Evolutionary conservation across 805 yeast species (phyloP).

Genomic region (Starmerella gropengiesseri): DNA sequence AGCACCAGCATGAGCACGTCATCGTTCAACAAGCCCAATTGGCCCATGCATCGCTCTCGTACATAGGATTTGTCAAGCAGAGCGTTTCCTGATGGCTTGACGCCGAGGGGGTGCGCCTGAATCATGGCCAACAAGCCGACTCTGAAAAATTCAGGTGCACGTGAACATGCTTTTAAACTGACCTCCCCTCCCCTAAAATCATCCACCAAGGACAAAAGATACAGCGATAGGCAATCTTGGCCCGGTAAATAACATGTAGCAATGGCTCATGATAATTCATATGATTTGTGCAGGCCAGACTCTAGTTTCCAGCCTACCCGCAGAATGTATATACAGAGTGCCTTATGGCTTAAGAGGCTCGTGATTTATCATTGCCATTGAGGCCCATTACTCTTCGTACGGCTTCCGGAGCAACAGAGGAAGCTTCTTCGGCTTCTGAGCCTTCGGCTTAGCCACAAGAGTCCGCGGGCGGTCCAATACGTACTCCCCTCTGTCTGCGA

Average conservation of each 20-base stretch:
- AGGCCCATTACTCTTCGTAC: slow-evolving; percentile 2
- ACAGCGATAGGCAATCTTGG: no score
- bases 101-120: slow-evolving; percentile 56
- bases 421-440: slow-evolving; percentile 13
- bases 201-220: no score
- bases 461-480: slow-evolving; percentile 32
- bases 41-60: slow-evolving; percentile 16
- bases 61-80: slow-evolving; percentile 28
- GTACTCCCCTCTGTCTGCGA: slow-evolving; percentile 46
- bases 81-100: slow-evolving; percentile 66
- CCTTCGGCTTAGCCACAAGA: slow-evolving; percentile 13
- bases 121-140: slow-evolving; percentile 7
- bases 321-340: no score
- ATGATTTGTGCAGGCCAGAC: no score
- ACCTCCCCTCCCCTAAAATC: no score
- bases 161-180: background rate
- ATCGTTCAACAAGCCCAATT: slow-evolving; percentile 45
- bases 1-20: slow-evolving; percentile 49
- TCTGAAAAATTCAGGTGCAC: slow-evolving; percentile 8
- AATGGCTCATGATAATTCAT: no score
- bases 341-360: no score
- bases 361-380: no score
- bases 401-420: slow-evolving; percentile 17
- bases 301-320: no score
- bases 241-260: no score